A percentile compares a stretch with the other conserved stretches of the same genome.
phyloP scores from a whole-genome alignment of 768 basidiomycete genomes.

The Gloeophyllum trabeum region DNA sequence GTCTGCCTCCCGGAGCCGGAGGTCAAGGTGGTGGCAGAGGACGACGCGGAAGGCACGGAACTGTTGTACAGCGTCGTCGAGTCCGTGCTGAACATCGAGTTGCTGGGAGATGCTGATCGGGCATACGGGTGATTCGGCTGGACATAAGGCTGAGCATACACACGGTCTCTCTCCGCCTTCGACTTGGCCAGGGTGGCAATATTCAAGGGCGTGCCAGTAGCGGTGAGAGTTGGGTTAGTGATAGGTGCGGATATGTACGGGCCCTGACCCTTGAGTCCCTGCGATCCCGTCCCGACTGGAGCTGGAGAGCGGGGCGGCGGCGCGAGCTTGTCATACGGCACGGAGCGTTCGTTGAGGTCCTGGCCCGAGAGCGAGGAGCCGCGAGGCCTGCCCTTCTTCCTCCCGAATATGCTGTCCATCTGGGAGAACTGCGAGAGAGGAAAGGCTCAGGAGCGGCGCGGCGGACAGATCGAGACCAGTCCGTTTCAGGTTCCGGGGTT shows the following conservation, averaged over 20 bases:
- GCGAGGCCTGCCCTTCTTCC: slow-evolving; percentile 23
- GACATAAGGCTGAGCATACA: slow-evolving; percentile 36
- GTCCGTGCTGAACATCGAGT: slow-evolving; percentile 41
- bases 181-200: slow-evolving; percentile 39
- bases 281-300: slow-evolving; percentile 16
- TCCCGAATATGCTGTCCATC: slow-evolving; percentile 26
- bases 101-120: slow-evolving; percentile 39
- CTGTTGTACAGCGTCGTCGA: slow-evolving; percentile 52
- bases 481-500: too few relatives aligned
- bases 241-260: slow-evolving; percentile 66
- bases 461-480: too few relatives aligned
- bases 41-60: slow-evolving; percentile 10
- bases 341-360: slow-evolving; percentile 18
- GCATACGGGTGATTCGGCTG: slow-evolving; percentile 16
- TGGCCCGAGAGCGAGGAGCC: slow-evolving; percentile 19
- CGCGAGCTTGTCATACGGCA: slow-evolving; percentile 20
- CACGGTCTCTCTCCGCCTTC: slow-evolving; percentile 43
- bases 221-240: slow-evolving; percentile 71
- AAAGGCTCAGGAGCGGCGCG: too few relatives aligned
- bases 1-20: slow-evolving; percentile 17
- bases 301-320: slow-evolving; percentile 16
- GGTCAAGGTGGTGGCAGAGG: slow-evolving; percentile 16
- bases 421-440: slow-evolving; percentile 1
- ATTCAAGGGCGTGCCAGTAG: slow-evolving; percentile 64
- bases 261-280: slow-evolving; percentile 12